These are phyloP conservation scores for Calocera viscosa DNA, from an alignment of 768 basidiomycete genomes.

Conservation along the genomic window DNA sequence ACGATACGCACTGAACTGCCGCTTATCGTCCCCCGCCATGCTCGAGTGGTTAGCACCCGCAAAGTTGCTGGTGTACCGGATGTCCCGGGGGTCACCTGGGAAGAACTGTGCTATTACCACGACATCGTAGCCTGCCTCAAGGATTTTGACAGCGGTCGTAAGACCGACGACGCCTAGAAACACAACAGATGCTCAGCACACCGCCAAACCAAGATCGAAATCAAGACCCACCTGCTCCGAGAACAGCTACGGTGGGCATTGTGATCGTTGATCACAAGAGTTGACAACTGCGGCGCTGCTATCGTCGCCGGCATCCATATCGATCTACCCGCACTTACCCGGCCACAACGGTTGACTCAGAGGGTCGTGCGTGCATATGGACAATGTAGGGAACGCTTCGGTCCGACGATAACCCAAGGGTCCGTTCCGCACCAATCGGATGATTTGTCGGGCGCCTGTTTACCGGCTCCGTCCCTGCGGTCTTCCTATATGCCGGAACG, in stretches of 20 bases:
- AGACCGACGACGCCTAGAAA: constrained; percentile 60
- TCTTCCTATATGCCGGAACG: too few species aligned
- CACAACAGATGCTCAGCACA: too few species aligned
- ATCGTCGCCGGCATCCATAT: background rate
- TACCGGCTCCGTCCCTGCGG: too few species aligned
- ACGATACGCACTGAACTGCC: background rate
- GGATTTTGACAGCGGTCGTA: constrained; percentile 59
- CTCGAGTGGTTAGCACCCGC: constrained; percentile 2
- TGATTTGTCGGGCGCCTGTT: too few species aligned
- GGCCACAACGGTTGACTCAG: too few species aligned
- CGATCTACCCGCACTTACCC: too few species aligned
- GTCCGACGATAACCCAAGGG: too few species aligned
- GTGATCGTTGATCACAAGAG: background rate
- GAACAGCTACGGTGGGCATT: background rate
- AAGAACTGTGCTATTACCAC: constrained; percentile 58
- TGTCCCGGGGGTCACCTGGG: constrained; percentile 60
- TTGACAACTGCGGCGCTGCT: background rate
- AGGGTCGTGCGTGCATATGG: too few species aligned
- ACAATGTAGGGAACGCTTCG: too few species aligned
- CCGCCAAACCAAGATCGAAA: too few species aligned
- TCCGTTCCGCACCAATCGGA: too few species aligned
- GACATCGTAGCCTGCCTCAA: constrained; percentile 52
- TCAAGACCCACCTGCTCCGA: background rate
- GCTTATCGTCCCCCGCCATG: background rate
- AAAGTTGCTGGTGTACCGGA: constrained; percentile 51